phyloP scores from a whole-genome alignment of 176 grass and related monocot genomes.

The Oryza nivara region DNA sequence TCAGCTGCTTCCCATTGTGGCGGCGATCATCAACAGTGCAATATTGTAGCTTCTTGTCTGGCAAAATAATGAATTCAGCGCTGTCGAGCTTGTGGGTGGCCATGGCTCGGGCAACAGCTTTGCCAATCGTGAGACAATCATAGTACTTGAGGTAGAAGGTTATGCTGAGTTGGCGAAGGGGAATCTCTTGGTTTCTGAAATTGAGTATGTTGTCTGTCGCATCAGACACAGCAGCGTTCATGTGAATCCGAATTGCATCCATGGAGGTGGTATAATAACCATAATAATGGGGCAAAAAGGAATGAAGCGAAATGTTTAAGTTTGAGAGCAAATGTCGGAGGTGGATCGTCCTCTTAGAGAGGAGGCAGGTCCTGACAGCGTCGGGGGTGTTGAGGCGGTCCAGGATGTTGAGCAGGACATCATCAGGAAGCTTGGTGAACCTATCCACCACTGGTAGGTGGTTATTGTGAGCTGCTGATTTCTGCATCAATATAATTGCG shows the following conservation, averaged over 20 bases:
- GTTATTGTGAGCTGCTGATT: too few species aligned
- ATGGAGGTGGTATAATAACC: too few species aligned
- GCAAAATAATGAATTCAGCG: background rate
- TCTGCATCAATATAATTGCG: too few species aligned
- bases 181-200: background rate
- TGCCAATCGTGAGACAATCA: too few species aligned
- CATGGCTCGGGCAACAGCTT: background rate
- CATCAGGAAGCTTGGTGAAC: background rate
- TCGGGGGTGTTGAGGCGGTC: background rate
- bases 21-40: too few species aligned
- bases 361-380: background rate
- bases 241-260: too few species aligned
- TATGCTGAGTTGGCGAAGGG: background rate
- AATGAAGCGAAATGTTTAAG: fast-evolving
- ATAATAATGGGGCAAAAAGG: too few species aligned
- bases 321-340: background rate
- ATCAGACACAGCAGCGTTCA: background rate
- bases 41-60: too few species aligned
- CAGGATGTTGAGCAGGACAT: background rate
- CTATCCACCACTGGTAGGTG: background rate
- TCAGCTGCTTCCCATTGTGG: background rate
- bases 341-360: background rate
- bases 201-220: background rate
- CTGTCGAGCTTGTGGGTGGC: background rate
- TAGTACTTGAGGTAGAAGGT: background rate